phyloP scores from a whole-genome alignment of 1,139 yeast species.

The Geotrichum reessii region DNA sequence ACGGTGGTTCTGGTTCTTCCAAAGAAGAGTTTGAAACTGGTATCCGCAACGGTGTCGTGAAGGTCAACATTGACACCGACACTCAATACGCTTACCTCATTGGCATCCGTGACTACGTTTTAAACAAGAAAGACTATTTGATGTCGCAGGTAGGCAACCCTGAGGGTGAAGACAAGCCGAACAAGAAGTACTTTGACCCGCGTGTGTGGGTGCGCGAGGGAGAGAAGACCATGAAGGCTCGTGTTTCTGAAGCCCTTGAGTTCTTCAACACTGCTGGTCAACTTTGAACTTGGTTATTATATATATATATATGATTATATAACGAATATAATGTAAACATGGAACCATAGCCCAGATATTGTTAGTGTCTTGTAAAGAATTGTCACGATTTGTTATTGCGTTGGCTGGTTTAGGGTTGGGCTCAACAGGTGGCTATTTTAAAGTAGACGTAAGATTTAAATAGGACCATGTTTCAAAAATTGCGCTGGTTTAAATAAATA shows the following conservation, averaged over 20 bases:
- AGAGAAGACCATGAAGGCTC: slow-evolving; percentile 92
- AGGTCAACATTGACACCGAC: slow-evolving; percentile 98
- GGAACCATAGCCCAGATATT: too few relatives aligned
- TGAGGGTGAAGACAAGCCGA: slow-evolving; percentile 96
- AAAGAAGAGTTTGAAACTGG: slow-evolving; percentile 88
- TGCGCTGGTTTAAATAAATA: not conserved
- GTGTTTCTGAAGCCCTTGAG: slow-evolving; percentile 76
- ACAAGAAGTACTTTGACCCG: slow-evolving; percentile 96
- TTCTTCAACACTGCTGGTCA: slow-evolving; percentile 56
- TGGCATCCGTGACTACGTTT: slow-evolving; percentile 96
- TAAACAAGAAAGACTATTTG: slow-evolving; percentile 92
- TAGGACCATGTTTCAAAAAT: not conserved
- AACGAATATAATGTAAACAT: too few relatives aligned
- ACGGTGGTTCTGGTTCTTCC: slow-evolving; percentile 98
- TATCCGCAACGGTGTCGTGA: slow-evolving; percentile 89
- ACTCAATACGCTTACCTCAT: slow-evolving; percentile 94
- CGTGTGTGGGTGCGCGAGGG: slow-evolving; percentile 99
- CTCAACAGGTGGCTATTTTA: not conserved
- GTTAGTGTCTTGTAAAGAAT: not conserved
- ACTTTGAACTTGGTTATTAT: too few relatives aligned
- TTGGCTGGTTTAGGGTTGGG: not conserved
- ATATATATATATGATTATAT: too few relatives aligned
- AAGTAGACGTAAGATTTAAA: not conserved
- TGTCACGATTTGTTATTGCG: not conserved
- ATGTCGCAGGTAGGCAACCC: slow-evolving; percentile 94